Base-by-base conservation (phyloP, 768 basidiomycete species). In the Candolleomyces eurysporus region DNA sequence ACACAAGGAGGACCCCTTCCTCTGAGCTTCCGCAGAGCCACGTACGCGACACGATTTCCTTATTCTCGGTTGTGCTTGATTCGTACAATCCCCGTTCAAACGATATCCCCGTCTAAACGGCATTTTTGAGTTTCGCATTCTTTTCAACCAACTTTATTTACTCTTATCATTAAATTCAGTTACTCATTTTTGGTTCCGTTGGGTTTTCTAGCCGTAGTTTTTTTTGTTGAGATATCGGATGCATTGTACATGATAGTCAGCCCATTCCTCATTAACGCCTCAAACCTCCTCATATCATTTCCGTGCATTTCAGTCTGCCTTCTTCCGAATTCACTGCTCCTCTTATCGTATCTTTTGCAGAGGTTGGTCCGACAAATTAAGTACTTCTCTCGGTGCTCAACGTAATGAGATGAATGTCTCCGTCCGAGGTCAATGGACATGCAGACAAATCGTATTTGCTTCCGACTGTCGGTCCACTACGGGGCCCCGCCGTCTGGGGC, bases 1-100 rank as follows among this genome's bases (percentile, higher is more conserved):
- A 19, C 58, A 70, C 32, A 64, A 53, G 48, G 61, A 63, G 17
- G 66, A 66, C 39, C 62, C 59, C 8, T 68, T 60, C 45, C 43
- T 45, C 30, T 26, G 55, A 46, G 52, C 31, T 32, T 42, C 36
- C 4, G 8, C 13, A 42, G 7, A 21, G 36, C 16, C 40, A 17
- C 31, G 19, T 46, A 46, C 50, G 19, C 50, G 17, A 26, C 50
- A 16, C 40, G 64, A 63, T 49, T 61, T 54, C 21, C 59, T 58
- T 30, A 54, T 10, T 48, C 48, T 60, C 8, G 36, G 26, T 26
- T 19, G 39, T 40, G 19, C 32, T 54, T 42, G 40, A 58, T 22
- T 56, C 56, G 51, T 46, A 46, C 19, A 36, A 36, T 36, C 36
- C 8, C 36, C 36, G 36, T 11, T 11, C 6, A 36, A 7, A 36